A percentile compares a stretch with the other conserved stretches of the same genome.
Evolutionary conservation across 2,329 filamentous ascomycete genomes (phyloP).

Genomic region (Microascus cirrosus): DNA sequence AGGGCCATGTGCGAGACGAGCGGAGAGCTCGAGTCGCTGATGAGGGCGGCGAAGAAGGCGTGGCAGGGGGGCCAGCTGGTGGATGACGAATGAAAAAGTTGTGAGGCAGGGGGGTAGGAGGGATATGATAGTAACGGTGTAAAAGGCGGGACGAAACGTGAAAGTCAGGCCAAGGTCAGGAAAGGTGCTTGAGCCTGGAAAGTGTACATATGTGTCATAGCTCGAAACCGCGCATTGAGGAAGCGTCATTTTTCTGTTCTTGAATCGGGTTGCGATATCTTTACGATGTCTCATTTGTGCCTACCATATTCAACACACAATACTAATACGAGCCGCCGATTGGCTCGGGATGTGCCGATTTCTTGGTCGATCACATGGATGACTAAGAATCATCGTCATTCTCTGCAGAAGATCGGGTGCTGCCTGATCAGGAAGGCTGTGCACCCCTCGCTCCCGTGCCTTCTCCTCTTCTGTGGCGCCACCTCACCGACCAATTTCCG

Average conservation of each 20-base stretch:
- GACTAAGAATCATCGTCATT: background rate
- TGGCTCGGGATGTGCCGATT: background rate
- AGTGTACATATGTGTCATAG: background rate
- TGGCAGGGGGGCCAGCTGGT: constrained; percentile 27
- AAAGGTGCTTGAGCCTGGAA: background rate
- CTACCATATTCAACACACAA: too few relatives aligned
- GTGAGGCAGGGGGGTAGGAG: background rate
- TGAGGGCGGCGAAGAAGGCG: constrained; percentile 44
- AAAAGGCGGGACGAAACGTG: background rate
- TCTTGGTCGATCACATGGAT: background rate
- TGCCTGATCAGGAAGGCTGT: background rate
- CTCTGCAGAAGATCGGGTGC: background rate
- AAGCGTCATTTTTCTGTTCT: background rate
- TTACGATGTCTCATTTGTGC: background rate
- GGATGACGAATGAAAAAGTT: constrained; percentile 12
- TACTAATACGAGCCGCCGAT: background rate
- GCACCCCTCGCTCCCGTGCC: background rate
- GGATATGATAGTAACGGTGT: background rate
- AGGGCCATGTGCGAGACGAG: constrained; percentile 55
- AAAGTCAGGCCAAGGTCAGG: background rate
- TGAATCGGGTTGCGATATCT: background rate
- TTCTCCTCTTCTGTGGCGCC: background rate
- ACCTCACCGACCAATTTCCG: background rate
- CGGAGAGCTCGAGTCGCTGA: constrained; percentile 40
- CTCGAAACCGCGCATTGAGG: background rate